Percentiles rank a stretch among this genome's conserved stretches.
Conservation (phyloP, 441 rosid genomes). For the Eugenia klotzschiana region DNA sequence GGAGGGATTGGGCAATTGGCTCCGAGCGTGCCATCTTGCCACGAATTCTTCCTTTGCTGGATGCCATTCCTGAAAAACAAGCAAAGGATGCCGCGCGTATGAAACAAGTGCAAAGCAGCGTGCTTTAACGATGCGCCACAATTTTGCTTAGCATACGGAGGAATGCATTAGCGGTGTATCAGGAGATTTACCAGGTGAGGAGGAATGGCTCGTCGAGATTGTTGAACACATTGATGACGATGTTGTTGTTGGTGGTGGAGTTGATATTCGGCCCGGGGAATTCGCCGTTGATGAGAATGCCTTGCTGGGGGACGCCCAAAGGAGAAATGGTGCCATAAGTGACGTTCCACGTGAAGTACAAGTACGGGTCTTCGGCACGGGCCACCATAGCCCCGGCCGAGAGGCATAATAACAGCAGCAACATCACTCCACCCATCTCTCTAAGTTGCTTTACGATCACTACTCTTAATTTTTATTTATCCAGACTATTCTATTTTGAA, state of each 20-base stretch:
- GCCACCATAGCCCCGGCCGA: background rate
- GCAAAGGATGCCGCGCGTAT: background rate
- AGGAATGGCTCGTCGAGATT: constrained; percentile 2
- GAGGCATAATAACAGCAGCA: background rate
- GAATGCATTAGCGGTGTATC: background rate
- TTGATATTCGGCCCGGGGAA: constrained; percentile 5
- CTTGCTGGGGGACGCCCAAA: constrained; percentile 1
- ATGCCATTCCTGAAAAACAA: background rate
- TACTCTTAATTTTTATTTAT: background rate
- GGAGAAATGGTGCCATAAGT: background rate
- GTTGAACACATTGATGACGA: background rate
- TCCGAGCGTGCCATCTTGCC: constrained; percentile 1
- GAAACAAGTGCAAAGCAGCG: background rate
- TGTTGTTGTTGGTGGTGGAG: background rate
- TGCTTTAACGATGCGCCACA: background rate
- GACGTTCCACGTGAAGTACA: background rate
- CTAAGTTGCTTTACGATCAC: background rate
- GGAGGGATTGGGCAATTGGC: background rate
- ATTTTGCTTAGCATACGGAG: background rate
- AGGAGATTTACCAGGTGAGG: background rate
- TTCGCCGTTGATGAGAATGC: constrained; percentile 2
- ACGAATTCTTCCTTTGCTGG: constrained; percentile 3
- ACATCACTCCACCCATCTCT: background rate
- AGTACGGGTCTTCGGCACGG: background rate
- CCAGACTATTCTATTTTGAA: background rate